Conservation (phyloP, 2,329 filamentous ascomycete genomes). For the Ophiostoma ips region DNA sequence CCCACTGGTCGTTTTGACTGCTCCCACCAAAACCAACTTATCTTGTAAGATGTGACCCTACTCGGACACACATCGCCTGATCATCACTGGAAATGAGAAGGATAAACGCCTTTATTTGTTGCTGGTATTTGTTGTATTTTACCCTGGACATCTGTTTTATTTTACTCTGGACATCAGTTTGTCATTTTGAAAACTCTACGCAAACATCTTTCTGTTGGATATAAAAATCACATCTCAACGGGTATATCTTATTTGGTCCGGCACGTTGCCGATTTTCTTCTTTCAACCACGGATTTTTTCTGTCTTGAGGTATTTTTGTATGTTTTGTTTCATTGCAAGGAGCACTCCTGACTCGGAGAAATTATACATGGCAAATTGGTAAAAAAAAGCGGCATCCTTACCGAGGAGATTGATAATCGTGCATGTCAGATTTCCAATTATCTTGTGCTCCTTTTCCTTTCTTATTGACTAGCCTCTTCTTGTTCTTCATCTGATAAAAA, state of each 20-base stretch:
- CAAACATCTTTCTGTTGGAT: not conserved
- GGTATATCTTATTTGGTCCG: too few relatives aligned
- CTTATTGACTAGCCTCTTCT: not conserved
- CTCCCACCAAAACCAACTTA: not conserved
- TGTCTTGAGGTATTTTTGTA: too few relatives aligned
- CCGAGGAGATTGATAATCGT: slow-evolving; percentile 13
- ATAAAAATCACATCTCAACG: too few relatives aligned
- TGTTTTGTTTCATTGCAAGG: too few relatives aligned
- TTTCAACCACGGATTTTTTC: too few relatives aligned
- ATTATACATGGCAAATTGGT: too few relatives aligned
- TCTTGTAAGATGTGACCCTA: not conserved
- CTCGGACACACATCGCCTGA: not conserved
- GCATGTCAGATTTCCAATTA: slow-evolving; percentile 5
- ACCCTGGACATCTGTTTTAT: not conserved
- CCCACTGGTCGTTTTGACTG: not conserved
- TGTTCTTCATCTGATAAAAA: slow-evolving; percentile 10
- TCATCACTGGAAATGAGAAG: too few relatives aligned
- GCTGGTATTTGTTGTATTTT: not conserved
- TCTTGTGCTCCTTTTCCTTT: not conserved
- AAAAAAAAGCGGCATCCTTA: not conserved
- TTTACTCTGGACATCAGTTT: not conserved
- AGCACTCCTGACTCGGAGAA: too few relatives aligned
- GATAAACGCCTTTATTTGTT: too few relatives aligned
- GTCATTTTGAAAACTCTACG: not conserved
- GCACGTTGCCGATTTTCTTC: too few relatives aligned